These are phyloP conservation scores for Knoxdaviesia capensis DNA, from an alignment of 2,329 filamentous ascomycete species.

Conservation along the genomic window DNA sequence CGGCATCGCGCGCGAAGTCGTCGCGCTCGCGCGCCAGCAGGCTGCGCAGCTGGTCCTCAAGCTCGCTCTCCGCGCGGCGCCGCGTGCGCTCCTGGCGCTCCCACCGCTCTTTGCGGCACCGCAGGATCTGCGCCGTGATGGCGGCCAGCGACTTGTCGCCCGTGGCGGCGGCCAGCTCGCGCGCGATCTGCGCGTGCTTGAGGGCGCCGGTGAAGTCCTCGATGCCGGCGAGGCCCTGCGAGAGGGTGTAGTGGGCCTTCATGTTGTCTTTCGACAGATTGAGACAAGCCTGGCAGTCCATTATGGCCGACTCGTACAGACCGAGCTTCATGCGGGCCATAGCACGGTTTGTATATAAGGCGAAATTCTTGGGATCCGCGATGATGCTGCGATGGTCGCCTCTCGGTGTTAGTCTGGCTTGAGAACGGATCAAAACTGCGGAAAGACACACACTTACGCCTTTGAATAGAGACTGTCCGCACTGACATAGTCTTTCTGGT, in stretches of 20 bases:
- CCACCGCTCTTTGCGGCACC: slow-evolving; percentile 75
- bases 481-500: slow-evolving; percentile 38
- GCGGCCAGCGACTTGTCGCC: slow-evolving; percentile 48
- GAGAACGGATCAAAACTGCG: not conserved
- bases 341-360: slow-evolving; percentile 77
- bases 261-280: slow-evolving; percentile 44
- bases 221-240: slow-evolving; percentile 51
- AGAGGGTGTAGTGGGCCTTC: slow-evolving; percentile 70
- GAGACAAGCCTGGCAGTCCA: slow-evolving; percentile 60
- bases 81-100: slow-evolving; percentile 48
- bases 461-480: slow-evolving; percentile 55
- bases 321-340: slow-evolving; percentile 60
- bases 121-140: slow-evolving; percentile 54
- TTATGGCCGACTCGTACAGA: slow-evolving; percentile 53
- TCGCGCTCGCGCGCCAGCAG: slow-evolving; percentile 27
- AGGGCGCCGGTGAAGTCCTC: slow-evolving; percentile 48
- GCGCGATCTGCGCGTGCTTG: slow-evolving; percentile 48
- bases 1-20: slow-evolving; percentile 8
- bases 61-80: slow-evolving; percentile 28
- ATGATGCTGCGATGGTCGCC: slow-evolving; percentile 37
- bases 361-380: slow-evolving; percentile 54
- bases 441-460: slow-evolving; percentile 27
- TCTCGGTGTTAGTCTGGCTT: not conserved
- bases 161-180: slow-evolving; percentile 42
- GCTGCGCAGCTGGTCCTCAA: slow-evolving; percentile 39